These are phyloP conservation scores for Dictyostelium brefeldianum DNA, from an alignment of 78 protist species.

Conservation along the genomic window DNA sequence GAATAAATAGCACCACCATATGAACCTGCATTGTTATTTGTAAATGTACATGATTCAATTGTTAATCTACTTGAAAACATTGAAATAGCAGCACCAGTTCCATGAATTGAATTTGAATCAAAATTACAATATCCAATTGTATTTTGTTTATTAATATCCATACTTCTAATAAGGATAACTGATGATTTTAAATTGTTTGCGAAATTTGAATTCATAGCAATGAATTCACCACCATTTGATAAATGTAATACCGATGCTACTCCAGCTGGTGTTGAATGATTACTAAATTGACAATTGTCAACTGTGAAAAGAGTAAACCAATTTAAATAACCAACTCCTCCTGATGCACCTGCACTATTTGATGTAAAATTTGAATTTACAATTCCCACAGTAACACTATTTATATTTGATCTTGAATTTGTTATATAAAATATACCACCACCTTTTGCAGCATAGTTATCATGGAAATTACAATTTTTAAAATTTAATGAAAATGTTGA, in stretches of 20 bases:
- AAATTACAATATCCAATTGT: not conserved
- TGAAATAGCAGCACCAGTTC: conserved; percentile 28
- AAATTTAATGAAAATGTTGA: not conserved
- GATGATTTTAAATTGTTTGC: not conserved
- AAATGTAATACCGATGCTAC: not conserved
- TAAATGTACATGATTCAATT: not conserved
- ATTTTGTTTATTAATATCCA: not conserved
- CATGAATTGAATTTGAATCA: not conserved
- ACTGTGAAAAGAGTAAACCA: not conserved
- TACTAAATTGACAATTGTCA: not conserved
- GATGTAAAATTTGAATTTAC: not conserved
- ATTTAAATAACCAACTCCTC: not conserved
- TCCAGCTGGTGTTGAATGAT: not conserved
- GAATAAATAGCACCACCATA: conserved; percentile 22
- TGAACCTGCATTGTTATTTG: not conserved
- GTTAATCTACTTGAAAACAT: not conserved
- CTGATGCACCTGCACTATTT: not conserved
- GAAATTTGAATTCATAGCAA: not conserved
- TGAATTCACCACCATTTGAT: not conserved
- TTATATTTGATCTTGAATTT: too few relatives aligned
- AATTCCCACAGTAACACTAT: not conserved
- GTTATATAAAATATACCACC: not conserved
- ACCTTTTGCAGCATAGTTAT: not conserved
- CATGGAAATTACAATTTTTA: not conserved
- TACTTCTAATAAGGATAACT: not conserved